Percentiles rank a stretch among this genome's conserved stretches.
These are phyloP conservation scores for Colletotrichum caudatum DNA, from an alignment of 2,329 filamentous ascomycete genomes.

Conservation along the genomic window DNA sequence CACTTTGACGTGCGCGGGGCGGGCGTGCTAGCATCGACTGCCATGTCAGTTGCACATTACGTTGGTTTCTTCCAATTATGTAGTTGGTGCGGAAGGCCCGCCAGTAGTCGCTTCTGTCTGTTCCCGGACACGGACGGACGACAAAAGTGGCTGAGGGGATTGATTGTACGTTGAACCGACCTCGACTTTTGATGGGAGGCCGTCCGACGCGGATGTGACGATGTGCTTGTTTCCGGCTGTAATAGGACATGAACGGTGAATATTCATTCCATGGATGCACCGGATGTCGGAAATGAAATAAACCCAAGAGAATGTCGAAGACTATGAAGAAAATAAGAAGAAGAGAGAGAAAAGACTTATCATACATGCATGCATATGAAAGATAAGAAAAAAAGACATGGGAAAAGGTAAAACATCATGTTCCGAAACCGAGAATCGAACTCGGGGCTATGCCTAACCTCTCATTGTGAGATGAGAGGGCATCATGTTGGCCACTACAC, in stretches of 20 bases:
- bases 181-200: not conserved
- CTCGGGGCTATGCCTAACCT: conserved; percentile 36
- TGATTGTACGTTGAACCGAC: not conserved
- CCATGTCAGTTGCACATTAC: conserved; percentile 4
- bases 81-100: too few species aligned
- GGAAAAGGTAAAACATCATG: not conserved
- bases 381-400: not conserved
- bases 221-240: not conserved
- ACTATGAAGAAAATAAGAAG: not conserved
- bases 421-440: conserved; percentile 27
- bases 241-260: not conserved
- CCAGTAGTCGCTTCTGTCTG: not conserved
- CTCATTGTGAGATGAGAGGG: conserved; percentile 10
- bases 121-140: not conserved
- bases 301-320: not conserved
- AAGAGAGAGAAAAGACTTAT: not conserved
- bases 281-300: too few species aligned
- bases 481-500: conserved; percentile 41
- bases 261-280: not conserved
- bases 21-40: not conserved
- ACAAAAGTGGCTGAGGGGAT: too few species aligned
- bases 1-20: not conserved
- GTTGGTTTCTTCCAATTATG: not conserved
- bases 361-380: too few species aligned
- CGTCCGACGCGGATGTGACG: not conserved